phyloP scores from a whole-genome alignment of 208 protist species.

The Entamoeba histolytica region DNA sequence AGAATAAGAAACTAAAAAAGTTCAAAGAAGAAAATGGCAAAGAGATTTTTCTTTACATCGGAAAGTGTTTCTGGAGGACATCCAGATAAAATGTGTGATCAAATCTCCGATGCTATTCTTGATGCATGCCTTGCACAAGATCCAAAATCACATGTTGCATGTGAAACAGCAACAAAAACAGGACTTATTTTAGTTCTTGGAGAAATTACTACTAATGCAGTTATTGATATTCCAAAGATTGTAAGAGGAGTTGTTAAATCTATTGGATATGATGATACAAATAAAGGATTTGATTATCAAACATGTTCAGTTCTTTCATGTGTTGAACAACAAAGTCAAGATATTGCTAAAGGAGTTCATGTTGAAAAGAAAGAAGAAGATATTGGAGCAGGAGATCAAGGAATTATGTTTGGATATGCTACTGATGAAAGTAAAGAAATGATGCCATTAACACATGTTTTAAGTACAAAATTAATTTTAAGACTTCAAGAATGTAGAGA shows the following conservation, averaged over 20 bases:
- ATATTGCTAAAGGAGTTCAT: constrained; percentile 90
- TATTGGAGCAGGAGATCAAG: constrained; percentile 93
- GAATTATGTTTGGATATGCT: constrained; percentile 99
- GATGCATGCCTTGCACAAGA: constrained; percentile 88
- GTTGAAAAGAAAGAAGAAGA: constrained; percentile 60
- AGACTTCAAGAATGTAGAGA: constrained; percentile 74
- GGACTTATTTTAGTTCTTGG: constrained; percentile 95
- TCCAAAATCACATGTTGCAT: constrained; percentile 83
- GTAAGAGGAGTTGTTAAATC: constrained; percentile 77
- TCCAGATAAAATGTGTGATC: constrained; percentile 98
- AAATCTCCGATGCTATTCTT: constrained; percentile 91
- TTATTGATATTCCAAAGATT: constrained; percentile 84
- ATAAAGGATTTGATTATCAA: constrained; percentile 76
- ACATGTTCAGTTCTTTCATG: constrained; percentile 82
- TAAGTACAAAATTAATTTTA: neutral
- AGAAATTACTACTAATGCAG: constrained; percentile 89
- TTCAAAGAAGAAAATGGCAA: constrained; percentile 32
- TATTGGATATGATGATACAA: constrained; percentile 80
- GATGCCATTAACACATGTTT: constrained; percentile 70
- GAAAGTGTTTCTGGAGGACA: constrained; percentile 96
- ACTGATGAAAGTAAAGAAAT: constrained; percentile 86
- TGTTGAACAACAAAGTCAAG: constrained; percentile 89
- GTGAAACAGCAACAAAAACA: constrained; percentile 87
- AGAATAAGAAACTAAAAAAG: too few relatives aligned
- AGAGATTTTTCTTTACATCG: constrained; percentile 69